Evolutionary conservation across 2,329 filamentous ascomycete genomes (phyloP), one percentile per base, ranked within the genome.

Genomic region (Talaromyces sp.): DNA sequence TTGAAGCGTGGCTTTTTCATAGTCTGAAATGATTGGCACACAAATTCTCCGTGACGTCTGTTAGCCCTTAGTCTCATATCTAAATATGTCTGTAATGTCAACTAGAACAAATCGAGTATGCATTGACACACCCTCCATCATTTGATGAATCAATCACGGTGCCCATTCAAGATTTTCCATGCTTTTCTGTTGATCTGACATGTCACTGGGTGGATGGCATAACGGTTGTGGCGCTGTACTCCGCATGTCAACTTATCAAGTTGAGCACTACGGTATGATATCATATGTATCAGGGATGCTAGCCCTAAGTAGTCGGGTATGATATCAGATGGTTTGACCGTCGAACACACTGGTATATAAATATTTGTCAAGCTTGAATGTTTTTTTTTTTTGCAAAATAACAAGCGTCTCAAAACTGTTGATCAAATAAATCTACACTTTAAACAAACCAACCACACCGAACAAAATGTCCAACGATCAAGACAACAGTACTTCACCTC

Each of bases 381-480:
- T 50, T 3, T 13, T 45, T 11, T 10, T 22, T 22, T 22, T 22
- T 19, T 19, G 19, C 19, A 22, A 47, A 4, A 22, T 45, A 45
- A 1, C 3, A 22, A 33, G 11, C 16, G 37, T 9, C 14, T 37
- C n/a, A 11, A 33, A 56, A 22, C 14, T 37, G 27, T 54, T 43
- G 16, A 43, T n/a, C 16, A n/a, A 22, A 45, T 22, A 22, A 45
- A 19, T 45, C 8, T 16, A 48, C 13, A 47, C 45, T 48, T 48
- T 16, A 27, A 9, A 48, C 22, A 27, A 7, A 16, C 11, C 22
- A 13, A 27, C 2, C 13, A 27, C 11, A 50, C 11, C 45, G 3
- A 11, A 35, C 47, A 64, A 39, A 31, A 64, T 64, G 63, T 64
- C 63, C 22, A 31, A 48, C 57, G 48, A 57, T 14, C 48, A 61